Evolutionary conservation across 805 yeast genomes (phyloP).

Genomic region (Kregervanrija pseudodelftensis): DNA sequence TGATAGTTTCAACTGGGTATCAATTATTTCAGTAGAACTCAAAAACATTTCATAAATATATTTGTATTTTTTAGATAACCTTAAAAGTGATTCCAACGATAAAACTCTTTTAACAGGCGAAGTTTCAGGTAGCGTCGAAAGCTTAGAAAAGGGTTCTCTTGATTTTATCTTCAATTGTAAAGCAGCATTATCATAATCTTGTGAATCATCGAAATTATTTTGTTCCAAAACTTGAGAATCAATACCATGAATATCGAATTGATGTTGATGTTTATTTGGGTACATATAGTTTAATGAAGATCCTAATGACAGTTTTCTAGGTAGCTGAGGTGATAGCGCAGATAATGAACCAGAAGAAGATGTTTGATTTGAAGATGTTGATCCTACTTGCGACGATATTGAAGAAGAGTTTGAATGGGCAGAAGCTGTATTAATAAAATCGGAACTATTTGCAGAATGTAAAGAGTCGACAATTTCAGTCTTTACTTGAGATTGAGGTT

Average conservation of each 20-base stretch:
- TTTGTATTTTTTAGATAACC: slow-evolving; percentile 17
- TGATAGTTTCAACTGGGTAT: slow-evolving; percentile 9
- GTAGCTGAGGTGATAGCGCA: slow-evolving; percentile 3
- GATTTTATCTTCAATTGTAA: slow-evolving; percentile 2
- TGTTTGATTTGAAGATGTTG: slow-evolving; percentile 6
- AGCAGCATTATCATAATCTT: neutral
- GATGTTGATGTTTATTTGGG: too few species aligned
- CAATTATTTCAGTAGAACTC: slow-evolving; percentile 10
- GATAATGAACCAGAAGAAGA: slow-evolving; percentile 1
- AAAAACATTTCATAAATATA: slow-evolving; percentile 17
- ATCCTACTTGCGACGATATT: slow-evolving; percentile 9
- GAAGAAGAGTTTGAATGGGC: slow-evolving; percentile 11
- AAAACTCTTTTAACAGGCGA: neutral
- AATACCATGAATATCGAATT: too few species aligned
- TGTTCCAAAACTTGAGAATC: too few species aligned
- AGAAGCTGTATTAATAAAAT: neutral
- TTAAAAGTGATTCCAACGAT: slow-evolving; percentile 10
- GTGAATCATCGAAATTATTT: too few species aligned
- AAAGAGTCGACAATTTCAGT: too few species aligned
- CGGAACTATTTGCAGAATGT: too few species aligned
- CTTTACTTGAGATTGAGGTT: too few species aligned
- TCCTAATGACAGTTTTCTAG: slow-evolving; percentile 10
- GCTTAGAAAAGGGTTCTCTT: slow-evolving; percentile 5
- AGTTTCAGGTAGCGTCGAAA: slow-evolving; percentile 7
- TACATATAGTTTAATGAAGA: too few species aligned